Conservation (phyloP, 208 protist species). For the Acanthamoeba castellanii region DNA sequence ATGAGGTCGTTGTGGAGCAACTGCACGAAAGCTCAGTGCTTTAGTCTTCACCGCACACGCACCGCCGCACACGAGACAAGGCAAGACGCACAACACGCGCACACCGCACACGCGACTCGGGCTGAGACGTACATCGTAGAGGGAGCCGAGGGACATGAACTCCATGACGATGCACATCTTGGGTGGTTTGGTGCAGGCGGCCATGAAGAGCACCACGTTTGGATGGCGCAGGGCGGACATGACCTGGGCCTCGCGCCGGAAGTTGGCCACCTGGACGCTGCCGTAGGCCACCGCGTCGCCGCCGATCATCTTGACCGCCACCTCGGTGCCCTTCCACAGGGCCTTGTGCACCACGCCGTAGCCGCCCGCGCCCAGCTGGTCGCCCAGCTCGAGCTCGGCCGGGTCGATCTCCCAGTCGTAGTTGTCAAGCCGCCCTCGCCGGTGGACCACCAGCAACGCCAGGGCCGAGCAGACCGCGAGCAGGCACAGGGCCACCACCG, state of each 20-base stretch:
- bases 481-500: neutral
- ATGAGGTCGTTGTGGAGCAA: slow-evolving; percentile 1
- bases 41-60: neutral
- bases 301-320: slow-evolving; percentile 40
- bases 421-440: neutral
- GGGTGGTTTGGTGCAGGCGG: neutral
- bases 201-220: slow-evolving; percentile 44
- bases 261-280: neutral
- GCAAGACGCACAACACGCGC: no score
- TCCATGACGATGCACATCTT: slow-evolving; percentile 32
- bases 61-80: no score
- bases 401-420: slow-evolving; percentile 59
- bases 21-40: neutral
- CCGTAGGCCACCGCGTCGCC: neutral
- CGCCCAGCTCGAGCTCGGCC: slow-evolving; percentile 34
- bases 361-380: slow-evolving; percentile 28
- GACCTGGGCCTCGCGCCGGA: neutral
- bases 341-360: slow-evolving; percentile 41
- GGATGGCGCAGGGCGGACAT: neutral
- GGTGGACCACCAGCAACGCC: neutral
- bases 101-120: no score
- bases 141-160: slow-evolving; percentile 12
- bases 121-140: neutral
- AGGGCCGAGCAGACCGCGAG: neutral
- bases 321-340: slow-evolving; percentile 29